Evolutionary conservation across 1,284 basidiomycete genomes (phyloP), one percentile per base, ranked within the genome.

Genomic region (Psilocybe mexicana): DNA sequence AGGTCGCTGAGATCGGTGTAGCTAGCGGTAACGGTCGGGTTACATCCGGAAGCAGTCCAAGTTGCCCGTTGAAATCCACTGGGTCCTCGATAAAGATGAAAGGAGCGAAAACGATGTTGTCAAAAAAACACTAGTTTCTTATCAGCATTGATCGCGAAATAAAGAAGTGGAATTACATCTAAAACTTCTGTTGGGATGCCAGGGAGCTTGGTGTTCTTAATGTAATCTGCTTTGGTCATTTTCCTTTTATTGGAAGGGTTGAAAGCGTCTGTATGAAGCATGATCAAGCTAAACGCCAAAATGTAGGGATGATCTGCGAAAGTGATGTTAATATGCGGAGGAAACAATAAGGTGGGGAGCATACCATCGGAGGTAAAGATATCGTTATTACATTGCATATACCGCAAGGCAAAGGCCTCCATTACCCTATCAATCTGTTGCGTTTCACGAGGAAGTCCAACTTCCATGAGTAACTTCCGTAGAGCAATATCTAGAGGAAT

Each of bases 391-490:
- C 94, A 96, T 56, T 84, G 78, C 58, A 86, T 77, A 74, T 98
- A 99, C 57, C 92, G 84, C 53, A 79, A 80, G 6, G 96, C 92
- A 73, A 99, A 99, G 0, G 93, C 93, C 74, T 98, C 95, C 70
- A 99, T 94, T 52, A 98, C 93, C 52, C 96, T 85, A 73, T 99
- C 97, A 61, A 99, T 99, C 74, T 99, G 96, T 71, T 99, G 97
- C 0, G 96, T 98, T 78, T 99, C 96, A 61, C 88, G 84, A 2
- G 96, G 96, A 49, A 99, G 81, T 52, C 90, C 87, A 48, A 97
- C 85, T 65, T 94, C 87, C 91, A 98, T 94, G 38, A 99, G 81
- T 55, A 99, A 73, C 67, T 88, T 89, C 35, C 97, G 90, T 47
- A 99, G 75, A 4, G 97, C 93, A 43, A 99, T 87, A 70, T 99